Evolutionary conservation across 2,329 filamentous ascomycete species (phyloP), one percentile per base, ranked within the genome.

Genomic region (Botrytis paeoniae): DNA sequence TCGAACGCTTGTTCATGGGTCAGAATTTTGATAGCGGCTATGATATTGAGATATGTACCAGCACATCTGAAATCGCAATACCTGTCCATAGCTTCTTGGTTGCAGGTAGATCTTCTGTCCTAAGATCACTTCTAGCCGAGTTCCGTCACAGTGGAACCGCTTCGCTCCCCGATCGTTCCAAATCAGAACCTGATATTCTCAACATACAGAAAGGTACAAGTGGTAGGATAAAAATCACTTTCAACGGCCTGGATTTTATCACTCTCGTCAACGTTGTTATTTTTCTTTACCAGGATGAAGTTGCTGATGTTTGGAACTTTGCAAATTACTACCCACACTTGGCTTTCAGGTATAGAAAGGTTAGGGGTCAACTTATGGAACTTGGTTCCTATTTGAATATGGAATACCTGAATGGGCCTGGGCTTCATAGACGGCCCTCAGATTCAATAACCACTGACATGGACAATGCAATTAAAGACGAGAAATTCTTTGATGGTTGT

Each of bases 231-330:
- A 87, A 90, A 16, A 79, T 98, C 32, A 87, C 88, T 0, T 91
- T 98, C 70, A 84, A 89, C 32, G 87, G 89, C 2, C 82, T 95
- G 20, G 94, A 98, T 79, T 86, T 96, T 54, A 85, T 97, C 48
- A 92, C 93, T 0, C 80, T 98, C 10, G 84, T 97, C 73, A 95
- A 97, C 77, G 78, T 98, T 16, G 88, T 92, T 1, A 84, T 95
- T 16, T 98, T 93, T 78, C 80, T 92, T 12, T 98, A 98, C 80
- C 91, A 90, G 9, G 96, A 98, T 79, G 86, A 85, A 6, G 84
- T 95, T 25, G 86, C 97, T 45, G 93, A 96, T 74, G 92, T 95
- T 29, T 98, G 96, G 96, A 93, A 95, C 76, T 91, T 92, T 75
- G 91, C 91, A 7, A 89, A 87, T 10, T 75, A 79, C 72, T 87